phyloP scores from a whole-genome alignment of 2,329 filamentous ascomycete species.

The Aspergillus sp. region DNA sequence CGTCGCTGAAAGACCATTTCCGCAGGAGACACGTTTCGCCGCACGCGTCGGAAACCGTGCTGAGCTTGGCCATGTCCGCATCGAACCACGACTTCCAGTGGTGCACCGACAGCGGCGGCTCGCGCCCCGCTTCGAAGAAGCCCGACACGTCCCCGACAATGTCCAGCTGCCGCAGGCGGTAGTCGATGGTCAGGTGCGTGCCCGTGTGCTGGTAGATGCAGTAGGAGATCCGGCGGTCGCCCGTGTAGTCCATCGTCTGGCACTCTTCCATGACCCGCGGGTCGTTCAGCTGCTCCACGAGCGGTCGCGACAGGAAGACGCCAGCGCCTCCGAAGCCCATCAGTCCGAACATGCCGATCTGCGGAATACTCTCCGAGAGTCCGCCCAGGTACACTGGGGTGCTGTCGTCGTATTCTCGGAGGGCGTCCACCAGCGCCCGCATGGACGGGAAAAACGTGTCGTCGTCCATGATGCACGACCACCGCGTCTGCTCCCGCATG shows the following conservation, averaged over 20 bases:
- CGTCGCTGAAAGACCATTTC: conserved; percentile 41
- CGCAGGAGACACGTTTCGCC: conserved; percentile 49
- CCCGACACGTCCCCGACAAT: conserved; percentile 47
- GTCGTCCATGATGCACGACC: conserved; percentile 52
- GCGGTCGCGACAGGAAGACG: conserved; percentile 47
- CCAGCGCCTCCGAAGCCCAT: conserved; percentile 56
- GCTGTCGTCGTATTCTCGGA: conserved; percentile 42
- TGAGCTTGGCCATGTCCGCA: conserved; percentile 42
- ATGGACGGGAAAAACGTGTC: conserved; percentile 56
- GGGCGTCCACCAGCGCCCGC: conserved; percentile 39
- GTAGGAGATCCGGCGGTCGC: conserved; percentile 49
- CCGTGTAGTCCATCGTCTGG: conserved; percentile 36
- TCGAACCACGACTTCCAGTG: conserved; percentile 37
- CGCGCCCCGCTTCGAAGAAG: conserved; percentile 50
- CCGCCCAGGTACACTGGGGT: conserved; percentile 47
- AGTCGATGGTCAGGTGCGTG: conserved; percentile 47
- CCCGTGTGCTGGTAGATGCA: conserved; percentile 49
- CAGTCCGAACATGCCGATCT: conserved; percentile 45
- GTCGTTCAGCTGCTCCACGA: conserved; percentile 41
- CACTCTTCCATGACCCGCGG: conserved; percentile 39
- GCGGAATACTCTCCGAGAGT: conserved; percentile 47
- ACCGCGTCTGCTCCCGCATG: conserved; percentile 39
- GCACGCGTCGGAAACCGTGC: conserved; percentile 43
- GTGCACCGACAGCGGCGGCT: conserved; percentile 47
- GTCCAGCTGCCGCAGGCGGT: conserved; percentile 50